These are phyloP conservation scores for Malus hybrid DNA, from an alignment of 331 rosid species.

Conservation along the genomic window DNA sequence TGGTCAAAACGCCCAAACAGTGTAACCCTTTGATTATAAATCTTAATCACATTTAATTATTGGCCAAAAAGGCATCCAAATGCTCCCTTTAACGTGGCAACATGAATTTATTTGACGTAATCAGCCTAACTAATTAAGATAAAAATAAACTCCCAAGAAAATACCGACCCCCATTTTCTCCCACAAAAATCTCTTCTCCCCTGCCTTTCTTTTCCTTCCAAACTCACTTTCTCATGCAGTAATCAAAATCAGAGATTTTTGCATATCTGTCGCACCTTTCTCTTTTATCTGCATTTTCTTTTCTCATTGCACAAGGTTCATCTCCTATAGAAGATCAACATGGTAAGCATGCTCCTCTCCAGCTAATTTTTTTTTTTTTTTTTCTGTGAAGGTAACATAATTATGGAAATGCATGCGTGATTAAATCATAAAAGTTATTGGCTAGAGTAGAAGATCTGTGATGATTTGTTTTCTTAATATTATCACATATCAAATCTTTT, in stretches of 20 bases:
- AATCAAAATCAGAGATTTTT: background rate
- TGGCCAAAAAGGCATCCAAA: background rate
- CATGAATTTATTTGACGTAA: background rate
- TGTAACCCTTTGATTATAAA: too few species aligned
- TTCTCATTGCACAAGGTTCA: background rate
- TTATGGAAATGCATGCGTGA: background rate
- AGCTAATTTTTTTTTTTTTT: background rate
- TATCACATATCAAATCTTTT: background rate
- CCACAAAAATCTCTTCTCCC: conserved; percentile 15
- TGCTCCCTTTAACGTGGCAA: background rate
- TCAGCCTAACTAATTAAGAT: background rate
- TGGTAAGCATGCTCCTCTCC: conserved; percentile 9
- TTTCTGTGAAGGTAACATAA: background rate
- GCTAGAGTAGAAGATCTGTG: background rate
- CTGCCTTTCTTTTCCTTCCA: background rate
- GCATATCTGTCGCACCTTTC: background rate
- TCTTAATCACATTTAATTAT: background rate
- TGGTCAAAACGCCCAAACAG: conserved; percentile 3
- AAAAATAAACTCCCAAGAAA: background rate
- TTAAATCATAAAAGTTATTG: background rate
- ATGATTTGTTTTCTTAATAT: background rate
- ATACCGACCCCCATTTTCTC: conserved; percentile 7
- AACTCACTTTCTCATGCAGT: background rate
- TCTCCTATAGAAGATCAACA: conserved; percentile 1
- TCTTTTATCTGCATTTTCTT: background rate